Evolutionary conservation across 805 yeast species (phyloP).

Genomic region (Diddensiella transvaalensis): DNA sequence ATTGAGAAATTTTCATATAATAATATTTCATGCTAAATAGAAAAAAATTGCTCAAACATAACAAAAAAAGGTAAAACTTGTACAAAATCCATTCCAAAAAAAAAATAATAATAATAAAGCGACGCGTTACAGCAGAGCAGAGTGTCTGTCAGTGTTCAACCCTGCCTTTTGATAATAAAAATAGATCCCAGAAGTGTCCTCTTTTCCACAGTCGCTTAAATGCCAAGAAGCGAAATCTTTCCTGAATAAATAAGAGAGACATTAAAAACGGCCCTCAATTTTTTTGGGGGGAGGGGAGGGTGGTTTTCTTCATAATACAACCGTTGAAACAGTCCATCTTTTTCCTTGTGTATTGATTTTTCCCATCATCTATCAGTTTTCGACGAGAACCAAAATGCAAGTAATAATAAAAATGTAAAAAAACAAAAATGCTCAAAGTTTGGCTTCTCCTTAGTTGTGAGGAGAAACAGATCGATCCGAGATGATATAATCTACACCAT

Average conservation of each 20-base stretch:
- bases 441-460: not conserved
- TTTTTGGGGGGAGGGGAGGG: not conserved
- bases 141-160: too few species aligned
- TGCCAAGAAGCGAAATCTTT: not conserved
- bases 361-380: not conserved
- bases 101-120: too few species aligned
- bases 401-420: slow-evolving; percentile 1
- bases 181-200: too few species aligned
- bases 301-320: not conserved
- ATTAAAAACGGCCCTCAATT: too few species aligned
- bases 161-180: too few species aligned
- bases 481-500: slow-evolving; percentile 26
- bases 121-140: not conserved
- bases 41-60: not conserved
- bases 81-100: not conserved
- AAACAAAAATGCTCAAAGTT: not conserved
- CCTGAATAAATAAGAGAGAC: not conserved
- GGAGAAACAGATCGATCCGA: slow-evolving; percentile 1
- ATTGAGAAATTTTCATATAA: not conserved
- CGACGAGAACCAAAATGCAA: not conserved
- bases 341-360: too few species aligned
- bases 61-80: not conserved
- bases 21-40: not conserved
- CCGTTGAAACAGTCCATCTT: not conserved
- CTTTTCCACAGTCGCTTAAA: too few species aligned